Percentiles rank a stretch among this genome's conserved stretches.
phyloP scores from a whole-genome alignment of 176 grass and related monocot species.

The Musa schizocarpa region DNA sequence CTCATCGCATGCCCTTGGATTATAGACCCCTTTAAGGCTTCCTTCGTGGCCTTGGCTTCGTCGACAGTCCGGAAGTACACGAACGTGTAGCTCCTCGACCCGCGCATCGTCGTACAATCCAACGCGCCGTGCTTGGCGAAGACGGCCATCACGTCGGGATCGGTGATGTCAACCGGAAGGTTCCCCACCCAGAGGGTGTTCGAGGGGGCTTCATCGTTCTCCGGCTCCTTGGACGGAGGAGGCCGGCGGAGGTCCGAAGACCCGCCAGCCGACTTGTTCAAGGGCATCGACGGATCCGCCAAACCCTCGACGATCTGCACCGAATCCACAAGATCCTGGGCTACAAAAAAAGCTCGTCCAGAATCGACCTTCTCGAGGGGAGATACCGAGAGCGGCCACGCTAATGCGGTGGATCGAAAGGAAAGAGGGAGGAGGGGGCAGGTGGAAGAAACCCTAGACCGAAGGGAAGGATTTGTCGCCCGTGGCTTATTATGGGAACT shows the following conservation, averaged over 20 bases:
- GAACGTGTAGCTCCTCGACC: conserved; percentile 67
- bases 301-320: not conserved
- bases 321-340: not conserved
- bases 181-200: conserved; percentile 66
- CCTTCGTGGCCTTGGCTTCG: conserved; percentile 44
- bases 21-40: conserved; percentile 34
- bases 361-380: too few species aligned
- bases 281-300: not conserved
- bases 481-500: too few species aligned
- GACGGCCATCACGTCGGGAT: conserved; percentile 41
- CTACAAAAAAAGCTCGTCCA: too few species aligned
- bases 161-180: conserved; percentile 32
- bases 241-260: not conserved
- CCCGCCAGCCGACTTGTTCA: not conserved
- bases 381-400: too few species aligned
- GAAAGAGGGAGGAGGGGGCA: too few species aligned
- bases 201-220: conserved; percentile 17
- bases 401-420: too few species aligned
- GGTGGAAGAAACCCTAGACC: too few species aligned
- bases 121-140: conserved; percentile 48
- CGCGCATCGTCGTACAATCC: conserved; percentile 49
- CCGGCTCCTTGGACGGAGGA: not conserved
- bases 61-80: conserved; percentile 47
- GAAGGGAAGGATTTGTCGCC: too few species aligned
- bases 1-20: conserved; percentile 43